These are phyloP conservation scores for Anisodus acutangulus DNA, from an alignment of 257 asterid species.

Conservation along the genomic window DNA sequence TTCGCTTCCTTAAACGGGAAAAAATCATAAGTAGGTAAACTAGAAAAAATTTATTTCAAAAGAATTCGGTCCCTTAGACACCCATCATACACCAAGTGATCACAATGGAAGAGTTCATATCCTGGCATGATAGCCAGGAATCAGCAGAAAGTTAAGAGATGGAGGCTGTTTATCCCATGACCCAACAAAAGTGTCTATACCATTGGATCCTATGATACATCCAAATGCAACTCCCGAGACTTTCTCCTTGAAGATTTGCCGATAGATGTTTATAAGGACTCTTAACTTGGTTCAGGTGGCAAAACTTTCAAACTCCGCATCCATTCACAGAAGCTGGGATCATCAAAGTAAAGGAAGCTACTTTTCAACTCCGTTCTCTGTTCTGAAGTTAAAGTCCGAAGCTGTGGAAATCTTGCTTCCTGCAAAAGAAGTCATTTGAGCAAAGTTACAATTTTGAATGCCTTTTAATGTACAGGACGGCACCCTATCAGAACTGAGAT, in stretches of 20 bases:
- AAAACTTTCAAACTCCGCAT: slow-evolving; percentile 78
- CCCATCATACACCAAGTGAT: not conserved
- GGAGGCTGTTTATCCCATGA: slow-evolving; percentile 7
- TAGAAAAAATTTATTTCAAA: not conserved
- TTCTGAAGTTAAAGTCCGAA: slow-evolving; percentile 71
- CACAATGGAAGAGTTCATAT: slow-evolving; percentile 20
- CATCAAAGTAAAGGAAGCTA: slow-evolving; percentile 85
- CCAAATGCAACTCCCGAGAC: slow-evolving; percentile 14
- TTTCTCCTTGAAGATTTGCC: slow-evolving; percentile 19
- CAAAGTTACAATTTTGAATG: not conserved
- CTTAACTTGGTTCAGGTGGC: slow-evolving; percentile 82
- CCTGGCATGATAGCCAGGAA: not conserved
- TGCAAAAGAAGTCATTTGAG: slow-evolving; percentile 39
- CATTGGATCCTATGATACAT: slow-evolving; percentile 16
- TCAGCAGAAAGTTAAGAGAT: slow-evolving; percentile 24
- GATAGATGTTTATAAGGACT: not conserved
- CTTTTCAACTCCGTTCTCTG: slow-evolving; percentile 84
- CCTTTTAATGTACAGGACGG: not conserved
- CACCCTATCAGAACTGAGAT: slow-evolving; percentile 11
- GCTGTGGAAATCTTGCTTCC: slow-evolving; percentile 99
- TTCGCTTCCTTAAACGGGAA: not conserved
- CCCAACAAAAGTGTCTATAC: slow-evolving; percentile 10
- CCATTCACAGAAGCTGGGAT: slow-evolving; percentile 99
- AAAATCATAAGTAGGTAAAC: not conserved
- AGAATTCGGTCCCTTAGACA: not conserved